Percentiles rank a stretch among this genome's conserved stretches.
phyloP scores from a whole-genome alignment of 306 rosid species.

The Dryas drummondii region DNA sequence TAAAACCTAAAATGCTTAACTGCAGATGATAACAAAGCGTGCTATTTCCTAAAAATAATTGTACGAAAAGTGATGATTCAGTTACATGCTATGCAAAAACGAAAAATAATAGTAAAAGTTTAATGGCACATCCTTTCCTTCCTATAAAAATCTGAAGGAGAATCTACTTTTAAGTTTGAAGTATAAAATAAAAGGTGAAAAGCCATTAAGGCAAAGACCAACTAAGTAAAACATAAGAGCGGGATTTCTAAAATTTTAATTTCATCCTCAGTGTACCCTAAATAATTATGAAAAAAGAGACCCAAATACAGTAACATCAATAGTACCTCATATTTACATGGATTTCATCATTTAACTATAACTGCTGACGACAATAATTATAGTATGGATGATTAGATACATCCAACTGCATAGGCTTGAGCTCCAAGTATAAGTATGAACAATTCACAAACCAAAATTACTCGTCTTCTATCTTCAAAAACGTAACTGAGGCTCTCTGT shows the following conservation, averaged over 20 bases:
- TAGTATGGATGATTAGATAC: background rate
- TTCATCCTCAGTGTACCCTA: background rate
- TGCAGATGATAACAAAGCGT: too few species aligned
- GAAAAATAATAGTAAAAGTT: too few species aligned
- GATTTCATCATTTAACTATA: conserved; percentile 2
- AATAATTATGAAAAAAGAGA: background rate
- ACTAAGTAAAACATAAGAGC: background rate
- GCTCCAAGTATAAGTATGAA: conserved; percentile 7
- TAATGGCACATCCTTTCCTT: too few species aligned
- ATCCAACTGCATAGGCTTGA: background rate
- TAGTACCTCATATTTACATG: background rate
- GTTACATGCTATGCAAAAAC: too few species aligned
- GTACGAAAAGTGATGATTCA: too few species aligned
- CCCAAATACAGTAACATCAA: background rate
- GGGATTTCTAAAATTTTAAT: background rate
- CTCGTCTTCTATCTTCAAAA: conserved; percentile 5
- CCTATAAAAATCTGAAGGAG: background rate
- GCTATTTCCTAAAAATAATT: too few species aligned
- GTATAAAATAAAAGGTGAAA: background rate
- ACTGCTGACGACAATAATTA: background rate
- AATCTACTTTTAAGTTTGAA: background rate
- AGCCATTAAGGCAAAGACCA: background rate
- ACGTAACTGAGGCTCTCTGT: background rate
- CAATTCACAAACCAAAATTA: background rate
- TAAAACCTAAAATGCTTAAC: too few species aligned